Conservation (phyloP, 345 rosid genomes). For the Kandelia obovata region DNA sequence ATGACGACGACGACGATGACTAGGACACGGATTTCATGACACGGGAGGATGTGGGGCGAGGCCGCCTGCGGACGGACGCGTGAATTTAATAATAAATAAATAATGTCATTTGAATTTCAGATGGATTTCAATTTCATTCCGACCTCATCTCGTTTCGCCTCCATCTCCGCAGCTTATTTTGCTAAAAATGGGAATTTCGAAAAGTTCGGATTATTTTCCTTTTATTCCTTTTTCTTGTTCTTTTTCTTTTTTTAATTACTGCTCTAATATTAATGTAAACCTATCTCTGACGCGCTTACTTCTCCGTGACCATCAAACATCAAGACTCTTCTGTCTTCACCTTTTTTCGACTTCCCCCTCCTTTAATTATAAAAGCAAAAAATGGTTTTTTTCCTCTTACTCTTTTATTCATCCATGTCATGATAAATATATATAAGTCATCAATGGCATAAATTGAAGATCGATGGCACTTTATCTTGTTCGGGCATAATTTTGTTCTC, state of each 20-base stretch:
- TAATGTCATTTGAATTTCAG: slow-evolving; percentile 37
- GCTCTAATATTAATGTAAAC: too few relatives aligned
- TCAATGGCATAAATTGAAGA: too few relatives aligned
- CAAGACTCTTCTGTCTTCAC: not conserved
- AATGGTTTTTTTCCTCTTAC: not conserved
- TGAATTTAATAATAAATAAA: slow-evolving; percentile 30
- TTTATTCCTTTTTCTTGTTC: not conserved
- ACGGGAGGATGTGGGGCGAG: not conserved
- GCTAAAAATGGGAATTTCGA: slow-evolving; percentile 9
- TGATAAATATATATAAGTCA: too few relatives aligned
- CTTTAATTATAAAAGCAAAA: not conserved
- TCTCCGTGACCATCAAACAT: not conserved
- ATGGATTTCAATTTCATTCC: slow-evolving; percentile 70
- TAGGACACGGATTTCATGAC: slow-evolving; percentile 52
- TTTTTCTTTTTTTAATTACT: not conserved
- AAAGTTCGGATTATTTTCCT: not conserved
- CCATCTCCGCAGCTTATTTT: slow-evolving; percentile 32
- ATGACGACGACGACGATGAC: slow-evolving; percentile 2
- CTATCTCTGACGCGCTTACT: not conserved
- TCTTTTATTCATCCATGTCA: not conserved
- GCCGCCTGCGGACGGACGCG: slow-evolving; percentile 21
- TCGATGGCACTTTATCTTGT: too few relatives aligned
- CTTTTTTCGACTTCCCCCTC: not conserved
- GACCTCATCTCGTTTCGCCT: slow-evolving; percentile 50
- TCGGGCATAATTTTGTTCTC: too few relatives aligned